Conservation (phyloP, 2,329 filamentous ascomycete genomes). For the Microcyclosporella mali region DNA sequence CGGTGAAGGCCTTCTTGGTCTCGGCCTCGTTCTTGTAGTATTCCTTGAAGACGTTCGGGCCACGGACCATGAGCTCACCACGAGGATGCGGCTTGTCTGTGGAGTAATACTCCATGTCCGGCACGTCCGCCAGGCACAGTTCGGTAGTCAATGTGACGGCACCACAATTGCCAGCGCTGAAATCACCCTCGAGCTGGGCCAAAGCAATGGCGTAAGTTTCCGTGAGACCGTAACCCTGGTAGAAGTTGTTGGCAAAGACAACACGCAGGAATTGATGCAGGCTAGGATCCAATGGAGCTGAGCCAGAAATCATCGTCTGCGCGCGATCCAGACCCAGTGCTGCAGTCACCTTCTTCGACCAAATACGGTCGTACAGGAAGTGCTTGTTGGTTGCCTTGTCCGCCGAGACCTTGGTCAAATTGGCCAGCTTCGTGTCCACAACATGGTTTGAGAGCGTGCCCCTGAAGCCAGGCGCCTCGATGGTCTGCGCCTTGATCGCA, state of each 20-base stretch:
- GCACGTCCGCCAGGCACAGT: conserved; percentile 75
- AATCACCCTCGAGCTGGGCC: conserved; percentile 65
- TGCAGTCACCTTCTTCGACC: conserved; percentile 79
- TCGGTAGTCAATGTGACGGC: conserved; percentile 62
- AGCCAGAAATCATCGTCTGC: conserved; percentile 74
- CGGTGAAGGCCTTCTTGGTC: conserved; percentile 72
- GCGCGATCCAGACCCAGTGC: conserved; percentile 73
- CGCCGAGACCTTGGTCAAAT: conserved; percentile 57
- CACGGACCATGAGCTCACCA: conserved; percentile 80
- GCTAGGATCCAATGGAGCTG: conserved; percentile 80
- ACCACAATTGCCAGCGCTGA: conserved; percentile 75
- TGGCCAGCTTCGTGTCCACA: conserved; percentile 71
- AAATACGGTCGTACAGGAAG: conserved; percentile 76
- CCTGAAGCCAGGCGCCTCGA: conserved; percentile 72
- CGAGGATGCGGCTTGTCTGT: conserved; percentile 85
- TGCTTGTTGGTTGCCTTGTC: conserved; percentile 74
- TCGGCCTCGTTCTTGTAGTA: conserved; percentile 90
- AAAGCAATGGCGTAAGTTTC: conserved; percentile 79
- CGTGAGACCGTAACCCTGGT: conserved; percentile 89
- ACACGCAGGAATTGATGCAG: conserved; percentile 85
- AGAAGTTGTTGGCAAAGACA: conserved; percentile 69
- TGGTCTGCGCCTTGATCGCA: conserved; percentile 70
- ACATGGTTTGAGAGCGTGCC: conserved; percentile 76
- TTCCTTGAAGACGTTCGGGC: conserved; percentile 71
- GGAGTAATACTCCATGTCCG: conserved; percentile 87